Conservation (phyloP, 495 filamentous ascomycete species). For the Rhizodiscina lignyota region DNA sequence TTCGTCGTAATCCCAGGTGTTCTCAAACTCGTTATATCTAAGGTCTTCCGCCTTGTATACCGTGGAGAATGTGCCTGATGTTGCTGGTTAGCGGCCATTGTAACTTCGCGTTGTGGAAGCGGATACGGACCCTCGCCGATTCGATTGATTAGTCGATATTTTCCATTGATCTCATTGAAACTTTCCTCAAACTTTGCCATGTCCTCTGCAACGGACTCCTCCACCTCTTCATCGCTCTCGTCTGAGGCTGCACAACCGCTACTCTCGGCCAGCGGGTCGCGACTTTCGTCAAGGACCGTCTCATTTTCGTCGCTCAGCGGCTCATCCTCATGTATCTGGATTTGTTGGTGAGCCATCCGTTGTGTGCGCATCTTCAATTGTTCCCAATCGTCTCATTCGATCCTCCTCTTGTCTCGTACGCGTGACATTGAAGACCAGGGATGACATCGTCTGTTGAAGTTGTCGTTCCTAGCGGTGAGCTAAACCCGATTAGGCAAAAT, state of each 20-base stretch:
- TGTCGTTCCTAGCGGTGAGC: no score
- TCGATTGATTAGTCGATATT: conserved; percentile 82
- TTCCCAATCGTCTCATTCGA: no score
- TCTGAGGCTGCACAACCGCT: conserved; percentile 27
- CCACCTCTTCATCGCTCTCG: conserved; percentile 44
- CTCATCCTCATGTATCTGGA: conserved; percentile 19
- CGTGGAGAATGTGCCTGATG: conserved; percentile 81
- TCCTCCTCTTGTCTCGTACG: no score
- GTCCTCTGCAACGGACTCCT: conserved; percentile 60
- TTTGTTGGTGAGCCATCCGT: conserved; percentile 6
- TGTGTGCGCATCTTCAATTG: no score
- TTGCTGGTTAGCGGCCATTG: conserved; percentile 2
- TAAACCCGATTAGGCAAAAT: conserved; percentile 1
- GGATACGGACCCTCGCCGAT: conserved; percentile 70
- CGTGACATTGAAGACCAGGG: no score
- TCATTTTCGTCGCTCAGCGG: conserved; percentile 30
- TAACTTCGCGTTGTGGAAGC: neutral
- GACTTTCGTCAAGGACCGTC: conserved; percentile 27
- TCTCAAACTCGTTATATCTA: conserved; percentile 66
- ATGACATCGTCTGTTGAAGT: no score
- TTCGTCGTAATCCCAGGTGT: conserved; percentile 70
- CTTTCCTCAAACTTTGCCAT: conserved; percentile 69
- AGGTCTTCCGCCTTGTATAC: conserved; percentile 98
- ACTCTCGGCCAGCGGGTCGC: conserved; percentile 23
- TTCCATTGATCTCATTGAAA: conserved; percentile 66